phyloP scores from a whole-genome alignment of 768 basidiomycete species.

The Russula dissimulans region DNA sequence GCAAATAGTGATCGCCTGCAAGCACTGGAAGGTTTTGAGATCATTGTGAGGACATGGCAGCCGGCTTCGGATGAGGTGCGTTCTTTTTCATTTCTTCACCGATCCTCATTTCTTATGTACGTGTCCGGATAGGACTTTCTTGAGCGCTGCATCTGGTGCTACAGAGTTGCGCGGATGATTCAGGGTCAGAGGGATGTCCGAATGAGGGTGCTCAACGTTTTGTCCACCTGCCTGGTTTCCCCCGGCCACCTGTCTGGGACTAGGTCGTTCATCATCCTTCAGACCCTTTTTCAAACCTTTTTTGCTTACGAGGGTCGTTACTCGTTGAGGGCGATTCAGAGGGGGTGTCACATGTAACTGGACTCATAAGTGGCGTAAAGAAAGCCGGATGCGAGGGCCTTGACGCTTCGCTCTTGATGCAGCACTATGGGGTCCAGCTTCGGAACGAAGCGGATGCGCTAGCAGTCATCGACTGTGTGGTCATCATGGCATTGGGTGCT shows the following conservation, averaged over 20 bases:
- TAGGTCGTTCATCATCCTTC: constrained; percentile 38
- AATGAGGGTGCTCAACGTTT: constrained; percentile 39
- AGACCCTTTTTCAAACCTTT: constrained; percentile 45
- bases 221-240: constrained; percentile 39
- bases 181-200: constrained; percentile 33
- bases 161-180: constrained; percentile 41
- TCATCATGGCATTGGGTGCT: constrained; percentile 30
- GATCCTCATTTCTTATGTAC: background rate
- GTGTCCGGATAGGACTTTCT: constrained; percentile 32
- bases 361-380: constrained; percentile 38
- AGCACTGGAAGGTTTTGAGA: constrained; percentile 55
- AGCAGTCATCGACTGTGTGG: constrained; percentile 37
- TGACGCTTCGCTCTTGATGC: constrained; percentile 37
- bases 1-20: constrained; percentile 45
- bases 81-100: background rate
- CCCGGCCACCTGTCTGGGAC: constrained; percentile 36
- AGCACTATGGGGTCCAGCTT: constrained; percentile 38
- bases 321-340: constrained; percentile 19
- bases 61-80: constrained; percentile 44
- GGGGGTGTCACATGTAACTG: constrained; percentile 32
- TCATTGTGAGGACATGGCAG: constrained; percentile 47
- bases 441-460: constrained; percentile 15
- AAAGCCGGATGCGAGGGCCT: constrained; percentile 42
- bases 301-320: constrained; percentile 40
- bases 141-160: constrained; percentile 64